Conservation (phyloP, 148 eudicot genomes). For the Heliamphora exappendiculata region DNA sequence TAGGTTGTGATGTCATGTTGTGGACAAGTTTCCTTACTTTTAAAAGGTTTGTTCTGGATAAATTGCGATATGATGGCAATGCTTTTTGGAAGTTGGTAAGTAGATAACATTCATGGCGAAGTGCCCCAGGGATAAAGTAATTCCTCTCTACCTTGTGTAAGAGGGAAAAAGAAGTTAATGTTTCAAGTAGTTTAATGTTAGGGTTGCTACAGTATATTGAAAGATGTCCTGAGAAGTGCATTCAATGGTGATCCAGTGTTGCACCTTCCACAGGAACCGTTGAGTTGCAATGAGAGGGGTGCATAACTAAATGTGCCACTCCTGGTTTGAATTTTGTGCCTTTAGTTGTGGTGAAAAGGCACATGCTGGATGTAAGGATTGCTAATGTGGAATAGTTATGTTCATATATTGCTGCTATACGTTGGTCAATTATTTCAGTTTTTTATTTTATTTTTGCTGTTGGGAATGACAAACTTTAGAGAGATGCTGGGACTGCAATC, state of each 20-base stretch:
- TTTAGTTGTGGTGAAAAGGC: neutral
- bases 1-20: neutral
- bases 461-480: neutral
- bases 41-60: neutral
- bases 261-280: neutral
- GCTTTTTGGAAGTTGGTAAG: conserved; percentile 6
- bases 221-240: neutral
- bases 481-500: neutral
- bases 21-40: neutral
- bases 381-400: neutral
- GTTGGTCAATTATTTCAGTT: neutral
- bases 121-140: neutral
- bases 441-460: neutral
- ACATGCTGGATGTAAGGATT: neutral
- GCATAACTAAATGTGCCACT: neutral
- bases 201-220: neutral
- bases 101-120: neutral
- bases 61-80: neutral
- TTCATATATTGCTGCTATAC: neutral
- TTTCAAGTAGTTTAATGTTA: neutral
- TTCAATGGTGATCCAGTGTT: neutral
- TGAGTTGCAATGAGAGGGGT: neutral
- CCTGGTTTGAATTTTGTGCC: neutral
- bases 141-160: neutral
- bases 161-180: neutral